Base-by-base conservation (phyloP, 208 protist species). In the Trypanosomatidae sp. region DNA sequence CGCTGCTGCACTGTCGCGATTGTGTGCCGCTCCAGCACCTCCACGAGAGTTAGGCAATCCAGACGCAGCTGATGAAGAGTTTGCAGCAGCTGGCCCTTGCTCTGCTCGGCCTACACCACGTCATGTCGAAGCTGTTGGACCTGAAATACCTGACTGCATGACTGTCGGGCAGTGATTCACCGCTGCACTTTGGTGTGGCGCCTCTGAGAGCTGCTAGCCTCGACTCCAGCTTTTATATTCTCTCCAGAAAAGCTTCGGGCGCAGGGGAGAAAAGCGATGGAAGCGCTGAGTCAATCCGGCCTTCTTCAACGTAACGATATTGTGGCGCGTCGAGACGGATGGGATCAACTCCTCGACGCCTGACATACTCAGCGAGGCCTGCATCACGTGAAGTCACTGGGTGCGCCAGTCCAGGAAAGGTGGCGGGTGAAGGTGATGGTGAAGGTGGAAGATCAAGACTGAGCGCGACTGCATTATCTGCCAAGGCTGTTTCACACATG, bases 11-110 rank as follows among this genome's bases (percentile, higher is more conserved):
- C 15, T 49, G 46, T 17, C 9, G 46, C 46, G 13, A 49, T 17
- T 49, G 46, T 17, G 46, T 17, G 15, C 46, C 46, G 46, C 46
- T 49, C 13, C 46, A 49, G 46, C 46, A 49, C 46, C 9, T 47
- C 46, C 25, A 66, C 58, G 33, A 68, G 70, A 5, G 60, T 33
- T 39, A 68, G 49, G 60, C 66, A 60, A 39, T 68, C 70, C 25
- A 68, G 30, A 6, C 67, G 70, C 44, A 74, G 46, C 39, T 67
- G 62, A 17, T 25, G 60, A 9, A 67, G 60, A 25, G 59, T 47
- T 5, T 66, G 5, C 25, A 68, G 43, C 1, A 68, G 50, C 5
- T 74, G 47, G 2, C 36, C 39, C 49, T 68, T 74, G 70, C 60
- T 56, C 17, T 49, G 15, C 70, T 68, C 70, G 60, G 66, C 47